Evolutionary conservation across 495 filamentous ascomycete genomes (phyloP), one percentile per base, ranked within the genome.

Genomic region (Tricharina praecox): DNA sequence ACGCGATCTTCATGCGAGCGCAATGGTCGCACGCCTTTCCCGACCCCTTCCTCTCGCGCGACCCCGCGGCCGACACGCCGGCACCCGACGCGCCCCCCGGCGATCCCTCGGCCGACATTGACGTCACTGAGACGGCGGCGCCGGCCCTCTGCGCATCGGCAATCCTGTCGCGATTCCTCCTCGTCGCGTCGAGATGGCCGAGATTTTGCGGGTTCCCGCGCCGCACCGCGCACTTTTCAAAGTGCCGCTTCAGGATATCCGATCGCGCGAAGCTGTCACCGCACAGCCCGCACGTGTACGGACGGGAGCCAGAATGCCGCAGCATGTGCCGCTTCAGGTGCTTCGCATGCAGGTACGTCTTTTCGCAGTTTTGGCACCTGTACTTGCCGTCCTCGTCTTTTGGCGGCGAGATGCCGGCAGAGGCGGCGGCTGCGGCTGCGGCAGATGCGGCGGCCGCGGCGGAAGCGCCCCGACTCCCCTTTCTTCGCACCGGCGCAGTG

Each of bases 231-330:
- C 90, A 97, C 66, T 97, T 97, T 62, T 93, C 84, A 64, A 97
- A 97, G 64, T 97, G 90, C 49, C 90, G 81, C 69, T 97, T 97
- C 62, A 97, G 68, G 53, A 97, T 97, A 63, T 97, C 90, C 68
- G 84, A 93, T 61, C 90, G 78, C 21, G 87, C 94, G 67, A 97
- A 97, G n/a, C 84, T 95, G 64, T 97, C 90, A 62, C 86, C 81
- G 69, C 90, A 97, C 35, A 97, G 72, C 50, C 85, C 79, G 67
- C 90, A 97, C 75, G 85, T 85, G 68, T 97, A 97, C 23, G 90
- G 90, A 44, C 90, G 81, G 62, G 93, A 86, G 55, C 90, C 90
- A 50, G 90, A 93, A 66, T 97, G 90, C 69, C 90, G 70, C 45
- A 96, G 70, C 16, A 95, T 70, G 71, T 97, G 90, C 52, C 90